Evolutionary conservation across 257 asterid species (phyloP).

Genomic region (Lithospermum erythrorhizon): DNA sequence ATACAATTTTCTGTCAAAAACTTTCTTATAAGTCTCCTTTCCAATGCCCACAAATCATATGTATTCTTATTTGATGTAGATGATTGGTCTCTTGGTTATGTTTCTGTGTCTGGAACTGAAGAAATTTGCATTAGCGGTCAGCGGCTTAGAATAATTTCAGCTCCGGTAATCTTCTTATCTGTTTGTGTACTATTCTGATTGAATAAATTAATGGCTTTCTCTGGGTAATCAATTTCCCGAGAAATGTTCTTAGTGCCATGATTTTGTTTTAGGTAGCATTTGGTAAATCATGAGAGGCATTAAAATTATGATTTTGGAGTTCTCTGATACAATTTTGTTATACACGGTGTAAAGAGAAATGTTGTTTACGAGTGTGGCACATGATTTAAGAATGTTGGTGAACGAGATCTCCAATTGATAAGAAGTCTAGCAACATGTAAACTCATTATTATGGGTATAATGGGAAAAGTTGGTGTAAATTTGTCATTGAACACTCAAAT

Average conservation of each 20-base stretch:
- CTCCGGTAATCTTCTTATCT: conserved; percentile 45
- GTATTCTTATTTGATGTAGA: conserved; percentile 33
- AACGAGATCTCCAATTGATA: too few species aligned
- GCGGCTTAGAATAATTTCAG: conserved; percentile 56
- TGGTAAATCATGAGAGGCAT: too few species aligned
- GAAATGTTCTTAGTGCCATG: neutral
- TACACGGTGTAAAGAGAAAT: neutral
- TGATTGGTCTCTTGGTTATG: conserved; percentile 69
- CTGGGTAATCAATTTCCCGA: neutral
- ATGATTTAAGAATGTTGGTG: too few species aligned
- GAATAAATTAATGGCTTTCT: neutral
- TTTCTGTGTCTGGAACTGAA: conserved; percentile 64
- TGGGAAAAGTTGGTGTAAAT: neutral
- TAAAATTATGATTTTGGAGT: neutral
- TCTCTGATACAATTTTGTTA: neutral
- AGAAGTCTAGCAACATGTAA: neutral
- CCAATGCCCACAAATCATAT: neutral
- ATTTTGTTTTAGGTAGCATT: neutral
- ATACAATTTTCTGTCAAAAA: neutral
- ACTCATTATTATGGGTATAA: too few species aligned
- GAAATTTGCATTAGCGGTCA: conserved; percentile 81
- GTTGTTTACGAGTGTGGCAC: neutral
- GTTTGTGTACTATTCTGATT: conserved; percentile 9
- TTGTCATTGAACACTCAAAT: neutral
- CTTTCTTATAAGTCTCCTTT: neutral